Evolutionary conservation across 83 land plant genomes (phyloP), one percentile per base, ranked within the genome.

Genomic region (Picea abies): DNA sequence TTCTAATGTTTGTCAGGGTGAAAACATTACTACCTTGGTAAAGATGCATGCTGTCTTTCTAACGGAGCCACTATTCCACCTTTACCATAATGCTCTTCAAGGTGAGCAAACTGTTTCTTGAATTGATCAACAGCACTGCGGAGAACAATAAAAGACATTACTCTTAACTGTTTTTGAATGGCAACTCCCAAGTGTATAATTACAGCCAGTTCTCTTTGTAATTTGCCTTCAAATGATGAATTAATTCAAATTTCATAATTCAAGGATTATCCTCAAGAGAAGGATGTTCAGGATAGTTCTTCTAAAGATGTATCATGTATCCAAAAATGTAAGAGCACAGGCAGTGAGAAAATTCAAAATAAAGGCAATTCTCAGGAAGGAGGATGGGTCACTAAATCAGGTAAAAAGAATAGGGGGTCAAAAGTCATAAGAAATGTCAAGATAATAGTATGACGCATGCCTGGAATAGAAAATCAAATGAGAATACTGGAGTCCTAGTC

Each of bases 61-160:
- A 86, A 92, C 47, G 94, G 92, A 81, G 87, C 67, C 60, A 82
- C 91, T 25, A 86, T 82, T 19, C 82, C 22, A 58, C 94, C 94
- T 60, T 90, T 92, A 60, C 85, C 87, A 82, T 90, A 92, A 64
- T 90, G 94, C 80, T 92, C 94, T 84, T 92, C 94, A 41, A 92
- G 90, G 72, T 80, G 87, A 14, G 94, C 90, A 88, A 92, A 92
- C 82, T 92, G 94, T 86, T 88, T 90, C 77, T 90, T 92, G 37
- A 92, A 92, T 79, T 90, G 92, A 80, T 92, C 94, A 78, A 92
- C 94, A 22, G 90, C 94, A 84, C 94, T 92, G 85, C 25, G 25
- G 80, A 79, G 69, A 78, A 15, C n/a, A 52, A 71, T 29, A 17
- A 82, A 66, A 78, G 29, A 10, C 4, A 25, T 65, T 44, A 11